Conservation (phyloP, 768 basidiomycete species). For the Amanita exitialis region DNA sequence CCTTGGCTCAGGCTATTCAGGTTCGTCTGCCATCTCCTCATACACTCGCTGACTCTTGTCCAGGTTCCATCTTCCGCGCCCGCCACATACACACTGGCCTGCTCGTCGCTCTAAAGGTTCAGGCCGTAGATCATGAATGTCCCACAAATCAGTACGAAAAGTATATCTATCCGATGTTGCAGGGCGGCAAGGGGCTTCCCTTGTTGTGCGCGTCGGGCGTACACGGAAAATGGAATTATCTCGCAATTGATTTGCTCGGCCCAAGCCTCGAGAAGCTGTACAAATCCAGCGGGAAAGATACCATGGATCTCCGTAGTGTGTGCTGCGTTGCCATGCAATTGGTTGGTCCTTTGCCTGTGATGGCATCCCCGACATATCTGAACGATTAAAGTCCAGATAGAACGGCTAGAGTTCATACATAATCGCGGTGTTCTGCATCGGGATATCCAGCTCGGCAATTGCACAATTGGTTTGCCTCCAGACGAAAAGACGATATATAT, state of each 20-base stretch:
- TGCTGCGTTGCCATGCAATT: conserved; percentile 72
- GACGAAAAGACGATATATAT: conserved; percentile 58
- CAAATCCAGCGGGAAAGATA: conserved; percentile 41
- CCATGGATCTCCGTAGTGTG: conserved; percentile 61
- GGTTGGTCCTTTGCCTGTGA: conserved; percentile 28
- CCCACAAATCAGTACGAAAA: conserved; percentile 72
- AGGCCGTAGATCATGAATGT: conserved; percentile 59
- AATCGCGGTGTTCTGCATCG: conserved; percentile 62
- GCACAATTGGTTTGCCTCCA: conserved; percentile 50
- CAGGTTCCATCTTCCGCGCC: conserved; percentile 67
- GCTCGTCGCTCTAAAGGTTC: conserved; percentile 67
- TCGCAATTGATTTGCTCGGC: conserved; percentile 72
- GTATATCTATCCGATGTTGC: conserved; percentile 54
- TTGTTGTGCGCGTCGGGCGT: conserved; percentile 55
- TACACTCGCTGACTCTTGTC: not conserved
- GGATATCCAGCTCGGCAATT: conserved; percentile 75
- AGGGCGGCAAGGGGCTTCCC: conserved; percentile 69
- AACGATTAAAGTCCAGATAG: conserved; percentile 35
- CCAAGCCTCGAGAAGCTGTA: conserved; percentile 56
- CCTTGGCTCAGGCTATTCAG: conserved; percentile 69
- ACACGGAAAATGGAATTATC: conserved; percentile 52
- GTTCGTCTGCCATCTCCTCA: conserved; percentile 22
- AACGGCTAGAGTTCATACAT: conserved; percentile 70
- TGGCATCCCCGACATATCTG: not conserved
- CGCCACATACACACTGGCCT: conserved; percentile 43